Percentiles rank a stretch among this genome's conserved stretches.
These are phyloP conservation scores for Rhizophora apiculata DNA, from an alignment of 345 rosid species.

Conservation along the genomic window DNA sequence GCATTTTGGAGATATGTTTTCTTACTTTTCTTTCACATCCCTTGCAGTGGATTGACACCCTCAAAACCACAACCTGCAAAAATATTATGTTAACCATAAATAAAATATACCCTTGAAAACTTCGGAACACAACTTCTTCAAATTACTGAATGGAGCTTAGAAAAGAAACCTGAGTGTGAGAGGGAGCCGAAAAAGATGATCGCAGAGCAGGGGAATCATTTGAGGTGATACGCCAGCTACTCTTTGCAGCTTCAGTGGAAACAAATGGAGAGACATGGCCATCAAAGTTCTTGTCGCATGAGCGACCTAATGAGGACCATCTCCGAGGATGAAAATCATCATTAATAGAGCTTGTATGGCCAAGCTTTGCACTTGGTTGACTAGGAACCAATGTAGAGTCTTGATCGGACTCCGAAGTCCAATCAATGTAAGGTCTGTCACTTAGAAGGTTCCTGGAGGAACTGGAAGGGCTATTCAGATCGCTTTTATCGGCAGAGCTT, in stretches of 20 bases:
- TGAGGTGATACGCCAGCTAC: neutral
- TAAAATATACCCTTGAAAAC: neutral
- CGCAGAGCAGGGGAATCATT: constrained; percentile 20
- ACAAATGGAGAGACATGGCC: neutral
- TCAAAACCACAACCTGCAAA: constrained; percentile 74
- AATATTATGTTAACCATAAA: neutral
- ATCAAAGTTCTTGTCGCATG: neutral
- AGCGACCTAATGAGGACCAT: neutral
- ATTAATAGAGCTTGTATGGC: neutral
- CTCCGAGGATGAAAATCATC: constrained; percentile 25
- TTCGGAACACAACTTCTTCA: too few species aligned
- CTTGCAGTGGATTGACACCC: constrained; percentile 91
- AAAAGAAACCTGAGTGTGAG: constrained; percentile 51
- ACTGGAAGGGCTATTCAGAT: constrained; percentile 29
- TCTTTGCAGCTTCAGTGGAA: neutral
- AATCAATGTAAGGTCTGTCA: constrained; percentile 43
- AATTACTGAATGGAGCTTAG: neutral
- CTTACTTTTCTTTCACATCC: constrained; percentile 96
- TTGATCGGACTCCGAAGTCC: constrained; percentile 41
- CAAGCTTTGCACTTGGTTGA: constrained; percentile 19
- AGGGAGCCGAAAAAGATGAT: constrained; percentile 41
- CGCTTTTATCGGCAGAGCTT: constrained; percentile 61
- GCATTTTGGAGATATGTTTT: constrained; percentile 90
- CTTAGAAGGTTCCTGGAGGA: constrained; percentile 68
- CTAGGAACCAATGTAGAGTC: constrained; percentile 36